Evolutionary conservation across 495 filamentous ascomycete genomes (phyloP), one percentile per base, ranked within the genome.

Genomic region (Zalerion maritima): DNA sequence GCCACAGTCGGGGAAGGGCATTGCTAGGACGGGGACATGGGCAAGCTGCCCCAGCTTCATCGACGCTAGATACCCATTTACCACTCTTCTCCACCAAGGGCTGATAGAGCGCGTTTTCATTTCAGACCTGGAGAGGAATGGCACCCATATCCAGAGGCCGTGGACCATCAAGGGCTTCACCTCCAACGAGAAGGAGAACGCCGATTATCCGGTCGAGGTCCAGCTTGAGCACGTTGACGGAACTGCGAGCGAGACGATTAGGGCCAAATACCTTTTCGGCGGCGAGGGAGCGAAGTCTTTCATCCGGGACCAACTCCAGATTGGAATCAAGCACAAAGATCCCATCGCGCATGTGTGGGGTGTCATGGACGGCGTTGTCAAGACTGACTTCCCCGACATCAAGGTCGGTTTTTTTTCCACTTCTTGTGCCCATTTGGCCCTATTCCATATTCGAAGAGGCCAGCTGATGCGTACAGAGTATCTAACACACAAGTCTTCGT

Each of bases 381-480:
- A 76, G 32, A 84, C 78, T 0, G 62, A 80, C 40, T 84, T 84
- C 41, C 78, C 78, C 6, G 78, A 84, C 45, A 69, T 84, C 43
- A 71, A 69, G 52, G 64, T 62, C 26, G 8, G 54, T n/a, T n/a
- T n/a, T n/a, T n/a, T n/a, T n/a, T n/a, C n/a, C n/a, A n/a, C n/a
- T n/a, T n/a, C n/a, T n/a, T n/a, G n/a, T n/a, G n/a, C n/a, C n/a
- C n/a, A n/a, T 33, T 6, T 26, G 8, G 0, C 2, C 23, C 5
- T 6, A 14, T 1, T 6, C 8, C 18, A 36, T 1, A 11, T 14
- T 17, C 2, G 6, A 7, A 6, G 10, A 9, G 13, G 32, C 11
- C 10, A 14, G 28, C 43, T 53, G 19, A 56, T 25, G 17, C 12
- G 1, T 2, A 11, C 2, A 2, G 15, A 3, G 16, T 3, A 5